Base-by-base conservation (phyloP, 148 eudicot species). In the Rhododendron simsii region DNA sequence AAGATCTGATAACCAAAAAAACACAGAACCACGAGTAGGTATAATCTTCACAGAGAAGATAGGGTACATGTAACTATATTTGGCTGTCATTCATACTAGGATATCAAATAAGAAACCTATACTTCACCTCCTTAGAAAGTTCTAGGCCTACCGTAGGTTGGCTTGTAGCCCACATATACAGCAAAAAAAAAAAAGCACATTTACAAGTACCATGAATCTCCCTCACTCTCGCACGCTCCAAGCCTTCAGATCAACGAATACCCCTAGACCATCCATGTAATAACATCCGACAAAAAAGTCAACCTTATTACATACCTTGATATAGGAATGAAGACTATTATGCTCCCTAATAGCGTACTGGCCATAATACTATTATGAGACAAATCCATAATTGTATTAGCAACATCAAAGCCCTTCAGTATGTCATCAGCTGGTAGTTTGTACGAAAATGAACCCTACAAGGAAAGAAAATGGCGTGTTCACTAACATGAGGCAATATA, bases 381-480 rank as follows among this genome's bases (percentile, higher is more conserved):
- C 75, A 92, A 80, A 83, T 94, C 94, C 86, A 84, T 59, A 48
- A 87, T 88, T 77, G 91, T 83, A 91, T 81, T 89, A 61, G 91
- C 90, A 80, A 88, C 87, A 78, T 88, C 91, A 89, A 88, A 85
- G 80, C 91, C 93, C 89, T 89, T 91, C 65, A 90, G 78, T 82
- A 89, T 85, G 86, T 96, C 98, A 87, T 96, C 99, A 26, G 90
- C 92, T 6, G 97, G 94, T 61, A 96, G 95, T 88, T 95, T 95
- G 90, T 94, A 96, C 30, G 97, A 91, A 87, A 94, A 94, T 74
- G 98, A 94, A 33, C 99, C 99, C 99, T 96, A 81, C 90, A 88
- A 48, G 63, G 45, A 71, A 59, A 89, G 30, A 85, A 61, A 45
- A 83, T 21, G 14, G 78, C 55, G 4, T 33, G 30, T 55, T 48